Percentiles rank a stretch among this genome's conserved stretches.
phyloP scores from a whole-genome alignment of 768 basidiomycete species.

The Kondoa subrosea region DNA sequence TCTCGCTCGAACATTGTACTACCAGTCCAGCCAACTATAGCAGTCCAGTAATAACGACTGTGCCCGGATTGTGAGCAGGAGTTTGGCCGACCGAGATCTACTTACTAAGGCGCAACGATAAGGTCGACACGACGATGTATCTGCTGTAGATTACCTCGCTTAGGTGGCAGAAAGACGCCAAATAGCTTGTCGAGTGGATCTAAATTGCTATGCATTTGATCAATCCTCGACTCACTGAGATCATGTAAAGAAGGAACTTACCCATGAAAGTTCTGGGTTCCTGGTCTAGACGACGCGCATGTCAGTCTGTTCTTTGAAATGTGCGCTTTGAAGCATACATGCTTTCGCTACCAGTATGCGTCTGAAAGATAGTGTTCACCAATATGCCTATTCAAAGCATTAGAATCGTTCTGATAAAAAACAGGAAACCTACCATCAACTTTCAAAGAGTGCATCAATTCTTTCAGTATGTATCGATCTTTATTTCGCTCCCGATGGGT shows the following conservation, averaged over 20 bases:
- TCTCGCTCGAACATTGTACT: constrained; percentile 19
- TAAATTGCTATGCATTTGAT: constrained; percentile 39
- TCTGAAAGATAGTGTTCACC: constrained; percentile 6
- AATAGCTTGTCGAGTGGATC: constrained; percentile 72
- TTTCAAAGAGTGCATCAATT: constrained; percentile 44
- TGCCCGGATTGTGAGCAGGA: too few species aligned
- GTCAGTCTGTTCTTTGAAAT: too few species aligned
- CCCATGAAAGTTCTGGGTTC: constrained; percentile 17
- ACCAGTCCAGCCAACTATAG: constrained; percentile 61
- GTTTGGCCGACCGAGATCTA: too few species aligned
- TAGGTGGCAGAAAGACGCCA: constrained; percentile 56
- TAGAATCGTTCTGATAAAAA: neutral
- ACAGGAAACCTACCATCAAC: constrained; percentile 39
- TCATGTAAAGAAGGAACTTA: constrained; percentile 11
- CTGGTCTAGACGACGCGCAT: too few species aligned
- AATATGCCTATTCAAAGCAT: neutral
- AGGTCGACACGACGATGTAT: constrained; percentile 61
- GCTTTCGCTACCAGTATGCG: constrained; percentile 7
- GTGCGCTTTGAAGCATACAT: constrained; percentile 8
- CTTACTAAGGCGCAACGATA: constrained; percentile 57
- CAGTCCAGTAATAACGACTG: constrained; percentile 79
- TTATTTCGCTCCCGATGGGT: constrained; percentile 45
- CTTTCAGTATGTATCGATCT: constrained; percentile 48
- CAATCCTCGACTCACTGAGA: constrained; percentile 21
- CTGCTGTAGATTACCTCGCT: constrained; percentile 28